Percentiles rank a stretch among this genome's conserved stretches.
phyloP scores from a whole-genome alignment of 345 rosid genomes.

The Lumnitzera littorea region DNA sequence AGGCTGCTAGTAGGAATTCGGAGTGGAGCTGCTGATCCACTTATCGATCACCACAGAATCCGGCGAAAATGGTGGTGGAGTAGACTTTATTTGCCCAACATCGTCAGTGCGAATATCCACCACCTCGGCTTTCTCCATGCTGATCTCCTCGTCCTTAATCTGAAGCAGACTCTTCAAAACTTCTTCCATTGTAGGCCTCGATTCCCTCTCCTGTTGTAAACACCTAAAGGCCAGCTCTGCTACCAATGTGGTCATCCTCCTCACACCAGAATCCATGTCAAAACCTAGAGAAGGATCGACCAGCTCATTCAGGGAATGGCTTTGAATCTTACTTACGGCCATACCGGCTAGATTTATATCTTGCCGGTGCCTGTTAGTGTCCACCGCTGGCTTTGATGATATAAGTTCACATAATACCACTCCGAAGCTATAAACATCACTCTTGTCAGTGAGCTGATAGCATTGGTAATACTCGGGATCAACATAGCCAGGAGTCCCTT shows the following conservation, averaged over 20 bases:
- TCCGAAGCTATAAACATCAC: constrained; percentile 91
- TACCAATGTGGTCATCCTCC: constrained; percentile 35
- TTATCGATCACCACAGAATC: constrained; percentile 42
- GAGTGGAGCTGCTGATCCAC: constrained; percentile 44
- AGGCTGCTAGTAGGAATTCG: constrained; percentile 22
- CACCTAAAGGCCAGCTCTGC: constrained; percentile 76
- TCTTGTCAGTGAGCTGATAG: constrained; percentile 70
- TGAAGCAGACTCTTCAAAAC: constrained; percentile 38
- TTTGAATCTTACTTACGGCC: constrained; percentile 70
- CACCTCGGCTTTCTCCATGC: constrained; percentile 24
- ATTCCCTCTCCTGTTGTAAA: constrained; percentile 66
- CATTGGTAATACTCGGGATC: constrained; percentile 85
- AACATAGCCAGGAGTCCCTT: constrained; percentile 92
- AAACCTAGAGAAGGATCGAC: constrained; percentile 64
- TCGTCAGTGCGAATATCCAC: constrained; percentile 40
- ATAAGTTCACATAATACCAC: constrained; percentile 72
- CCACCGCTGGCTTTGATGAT: constrained; percentile 64
- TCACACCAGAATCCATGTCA: constrained; percentile 31
- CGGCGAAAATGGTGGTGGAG: constrained; percentile 44
- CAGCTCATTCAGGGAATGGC: constrained; percentile 49
- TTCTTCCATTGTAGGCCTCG: constrained; percentile 77
- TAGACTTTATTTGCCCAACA: constrained; percentile 37
- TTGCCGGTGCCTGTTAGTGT: constrained; percentile 48
- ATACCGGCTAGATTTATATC: constrained; percentile 72
- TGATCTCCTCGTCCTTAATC: constrained; percentile 27